These are phyloP conservation scores for Cryphonectria nitschkei DNA, from an alignment of 2,329 filamentous ascomycete species.

Conservation along the genomic window DNA sequence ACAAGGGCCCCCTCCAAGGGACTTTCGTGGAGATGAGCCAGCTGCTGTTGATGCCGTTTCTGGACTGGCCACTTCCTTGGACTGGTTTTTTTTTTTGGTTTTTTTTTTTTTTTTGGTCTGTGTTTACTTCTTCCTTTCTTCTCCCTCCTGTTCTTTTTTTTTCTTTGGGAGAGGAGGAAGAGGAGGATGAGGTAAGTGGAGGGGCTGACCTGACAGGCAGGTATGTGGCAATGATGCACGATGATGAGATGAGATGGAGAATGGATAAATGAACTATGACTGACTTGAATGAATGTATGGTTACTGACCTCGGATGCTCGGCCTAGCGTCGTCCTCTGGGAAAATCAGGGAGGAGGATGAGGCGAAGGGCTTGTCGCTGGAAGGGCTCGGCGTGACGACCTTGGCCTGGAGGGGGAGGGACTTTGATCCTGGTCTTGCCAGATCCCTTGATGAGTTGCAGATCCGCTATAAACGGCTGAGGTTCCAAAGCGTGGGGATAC, in stretches of 20 bases:
- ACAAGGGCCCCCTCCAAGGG: background rate
- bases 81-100: background rate
- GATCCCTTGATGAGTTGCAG: slow-evolving; percentile 13
- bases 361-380: slow-evolving; percentile 7
- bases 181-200: background rate
- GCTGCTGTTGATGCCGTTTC: background rate
- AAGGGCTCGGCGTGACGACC: slow-evolving; percentile 3
- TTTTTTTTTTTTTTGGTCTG: background rate
- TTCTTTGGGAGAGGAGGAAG: background rate
- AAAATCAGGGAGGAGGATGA: slow-evolving; percentile 11
- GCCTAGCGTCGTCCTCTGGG: slow-evolving; percentile 1
- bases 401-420: background rate
- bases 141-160: background rate
- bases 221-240: slow-evolving; percentile 4
- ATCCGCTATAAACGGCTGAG: slow-evolving; percentile 17
- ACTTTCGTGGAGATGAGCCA: background rate
- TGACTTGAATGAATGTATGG: background rate
- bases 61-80: background rate
- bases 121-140: background rate
- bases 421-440: slow-evolving; percentile 19
- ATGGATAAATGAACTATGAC: slow-evolving; percentile 1
- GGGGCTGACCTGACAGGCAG: background rate
- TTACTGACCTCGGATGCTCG: slow-evolving; percentile 14
- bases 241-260: slow-evolving; percentile 6
- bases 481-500: slow-evolving; percentile 10